Evolutionary conservation across 768 basidiomycete species (phyloP).

Genomic region (Mycena rebaudengoi): DNA sequence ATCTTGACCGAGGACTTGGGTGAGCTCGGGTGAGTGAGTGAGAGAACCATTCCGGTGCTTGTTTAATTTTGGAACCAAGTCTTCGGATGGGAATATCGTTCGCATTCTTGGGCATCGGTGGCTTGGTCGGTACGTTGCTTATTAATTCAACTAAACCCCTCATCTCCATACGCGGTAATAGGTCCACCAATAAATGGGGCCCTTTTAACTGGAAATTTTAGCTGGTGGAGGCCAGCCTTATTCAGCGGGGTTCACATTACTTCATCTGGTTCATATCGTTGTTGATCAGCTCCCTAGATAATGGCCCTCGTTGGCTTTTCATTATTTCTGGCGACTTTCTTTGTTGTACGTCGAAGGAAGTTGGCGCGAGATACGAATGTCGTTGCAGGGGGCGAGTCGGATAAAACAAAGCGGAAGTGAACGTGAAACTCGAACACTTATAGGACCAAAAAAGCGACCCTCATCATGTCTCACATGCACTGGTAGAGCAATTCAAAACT

Average conservation of each 20-base stretch:
- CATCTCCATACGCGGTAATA: conserved; percentile 5
- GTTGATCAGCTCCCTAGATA: background rate
- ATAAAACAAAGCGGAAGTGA: no score
- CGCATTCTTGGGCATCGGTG: background rate
- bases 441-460: no score
- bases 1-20: conserved; percentile 38
- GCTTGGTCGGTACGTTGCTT: background rate
- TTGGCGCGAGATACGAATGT: no score
- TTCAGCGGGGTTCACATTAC: conserved; percentile 38
- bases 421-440: no score
- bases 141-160: background rate
- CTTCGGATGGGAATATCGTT: conserved; percentile 37
- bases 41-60: background rate
- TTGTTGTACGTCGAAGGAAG: background rate
- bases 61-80: conserved; percentile 14
- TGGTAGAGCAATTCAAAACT: no score
- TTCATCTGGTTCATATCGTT: background rate
- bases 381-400: no score
- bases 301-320: background rate
- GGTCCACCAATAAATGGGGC: conserved; percentile 51
- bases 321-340: background rate
- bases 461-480: no score
- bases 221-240: conserved; percentile 50
- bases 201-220: conserved; percentile 39
- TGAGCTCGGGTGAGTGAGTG: conserved; percentile 45